Conservation (phyloP, 2,329 filamentous ascomycete species). For the Elsinoe australis region DNA sequence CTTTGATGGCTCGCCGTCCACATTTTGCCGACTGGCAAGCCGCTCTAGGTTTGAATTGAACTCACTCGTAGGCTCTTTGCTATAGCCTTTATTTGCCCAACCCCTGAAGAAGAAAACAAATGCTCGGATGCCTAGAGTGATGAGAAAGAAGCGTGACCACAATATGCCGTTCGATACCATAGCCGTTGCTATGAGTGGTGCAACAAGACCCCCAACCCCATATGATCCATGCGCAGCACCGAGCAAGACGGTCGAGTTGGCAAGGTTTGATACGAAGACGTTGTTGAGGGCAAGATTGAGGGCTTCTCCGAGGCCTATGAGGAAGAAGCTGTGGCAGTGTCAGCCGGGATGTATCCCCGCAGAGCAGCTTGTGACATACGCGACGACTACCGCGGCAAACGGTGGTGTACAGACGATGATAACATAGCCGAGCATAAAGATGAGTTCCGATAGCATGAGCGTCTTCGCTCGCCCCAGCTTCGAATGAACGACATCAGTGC, state of each 20-base stretch:
- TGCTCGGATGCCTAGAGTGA: conserved; percentile 53
- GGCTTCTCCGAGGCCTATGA: conserved; percentile 51
- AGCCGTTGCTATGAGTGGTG: conserved; percentile 66
- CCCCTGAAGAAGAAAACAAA: conserved; percentile 51
- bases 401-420: conserved; percentile 61
- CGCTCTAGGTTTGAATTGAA: conserved; percentile 40
- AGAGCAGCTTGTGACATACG: conserved; percentile 25
- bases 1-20: conserved; percentile 30
- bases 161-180: conserved; percentile 54
- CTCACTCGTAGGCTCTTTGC: conserved; percentile 49
- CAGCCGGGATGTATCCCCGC: conserved; percentile 17
- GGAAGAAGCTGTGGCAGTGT: conserved; percentile 50
- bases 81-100: conserved; percentile 64
- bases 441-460: conserved; percentile 50
- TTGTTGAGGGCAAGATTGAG: conserved; percentile 49
- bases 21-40: conserved; percentile 34
- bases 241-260: conserved; percentile 45
- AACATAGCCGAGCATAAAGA: conserved; percentile 55
- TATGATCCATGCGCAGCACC: conserved; percentile 61
- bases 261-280: conserved; percentile 48
- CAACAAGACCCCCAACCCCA: conserved; percentile 46
- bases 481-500: conserved; percentile 56
- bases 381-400: conserved; percentile 57
- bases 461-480: conserved; percentile 59
- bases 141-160: conserved; percentile 67